Evolutionary conservation across 768 basidiomycete species (phyloP).

Genomic region (Amanita pseudoporphyria): DNA sequence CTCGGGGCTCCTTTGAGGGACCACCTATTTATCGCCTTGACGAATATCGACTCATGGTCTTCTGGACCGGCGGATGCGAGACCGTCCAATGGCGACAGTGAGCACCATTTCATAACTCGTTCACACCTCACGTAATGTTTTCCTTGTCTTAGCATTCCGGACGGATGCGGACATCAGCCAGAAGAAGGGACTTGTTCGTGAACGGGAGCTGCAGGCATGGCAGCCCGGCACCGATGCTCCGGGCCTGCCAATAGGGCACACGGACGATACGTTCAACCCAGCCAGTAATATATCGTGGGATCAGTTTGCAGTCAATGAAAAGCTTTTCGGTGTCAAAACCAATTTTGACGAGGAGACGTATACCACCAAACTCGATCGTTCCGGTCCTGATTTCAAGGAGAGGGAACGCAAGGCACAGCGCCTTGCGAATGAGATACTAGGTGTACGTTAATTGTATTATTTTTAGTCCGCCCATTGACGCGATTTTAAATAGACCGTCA

Average conservation of each 20-base stretch:
- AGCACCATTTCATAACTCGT: slow-evolving; percentile 17
- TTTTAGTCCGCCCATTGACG: neutral
- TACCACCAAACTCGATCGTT: slow-evolving; percentile 87
- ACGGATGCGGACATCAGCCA: slow-evolving; percentile 74
- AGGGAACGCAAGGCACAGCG: slow-evolving; percentile 79
- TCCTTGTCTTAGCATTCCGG: slow-evolving; percentile 49
- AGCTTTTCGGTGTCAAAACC: slow-evolving; percentile 85
- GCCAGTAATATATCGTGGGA: slow-evolving; percentile 58
- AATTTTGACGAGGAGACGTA: slow-evolving; percentile 91
- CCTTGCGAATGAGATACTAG: slow-evolving; percentile 86
- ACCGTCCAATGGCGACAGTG: slow-evolving; percentile 63
- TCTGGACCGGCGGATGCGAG: slow-evolving; percentile 69
- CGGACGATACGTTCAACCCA: slow-evolving; percentile 68
- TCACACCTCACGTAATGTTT: neutral
- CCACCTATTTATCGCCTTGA: slow-evolving; percentile 54
- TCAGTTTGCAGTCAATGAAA: slow-evolving; percentile 90
- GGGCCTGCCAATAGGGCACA: slow-evolving; percentile 19
- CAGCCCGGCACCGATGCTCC: slow-evolving; percentile 33
- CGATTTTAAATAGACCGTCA: slow-evolving; percentile 31
- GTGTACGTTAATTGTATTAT: slow-evolving; percentile 37
- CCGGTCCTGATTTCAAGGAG: slow-evolving; percentile 79
- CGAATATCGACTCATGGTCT: slow-evolving; percentile 65
- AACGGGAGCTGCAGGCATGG: slow-evolving; percentile 82
- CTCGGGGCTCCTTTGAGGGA: slow-evolving; percentile 67
- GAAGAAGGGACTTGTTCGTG: slow-evolving; percentile 39